Conservation (phyloP, 2,329 filamentous ascomycete species). For the Penicillium sp. region DNA sequence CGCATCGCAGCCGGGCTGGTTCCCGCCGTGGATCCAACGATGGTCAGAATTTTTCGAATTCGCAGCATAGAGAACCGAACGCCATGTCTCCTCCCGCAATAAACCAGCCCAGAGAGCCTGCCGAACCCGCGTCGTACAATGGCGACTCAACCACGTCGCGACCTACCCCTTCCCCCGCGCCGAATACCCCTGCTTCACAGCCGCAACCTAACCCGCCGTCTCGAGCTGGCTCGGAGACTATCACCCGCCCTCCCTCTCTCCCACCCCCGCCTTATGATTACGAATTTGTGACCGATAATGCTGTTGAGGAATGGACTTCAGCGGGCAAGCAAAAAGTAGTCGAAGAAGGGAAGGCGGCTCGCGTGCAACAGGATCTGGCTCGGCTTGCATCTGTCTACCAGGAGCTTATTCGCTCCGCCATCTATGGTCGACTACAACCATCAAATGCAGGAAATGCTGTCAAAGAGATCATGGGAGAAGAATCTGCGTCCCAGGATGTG, state of each 20-base stretch:
- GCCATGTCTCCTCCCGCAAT: constrained; percentile 28
- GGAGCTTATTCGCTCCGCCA: constrained; percentile 68
- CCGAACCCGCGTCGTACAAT: constrained; percentile 27
- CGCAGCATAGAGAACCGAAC: constrained; percentile 18
- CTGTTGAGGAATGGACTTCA: constrained; percentile 58
- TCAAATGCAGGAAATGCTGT: constrained; percentile 62
- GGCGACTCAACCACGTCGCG: constrained; percentile 15
- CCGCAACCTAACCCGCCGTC: constrained; percentile 15
- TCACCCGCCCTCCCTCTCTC: constrained; percentile 14
- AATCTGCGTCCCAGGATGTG: constrained; percentile 43
- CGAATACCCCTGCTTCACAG: constrained; percentile 15
- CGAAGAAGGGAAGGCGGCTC: constrained; percentile 55
- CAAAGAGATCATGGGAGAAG: constrained; percentile 61
- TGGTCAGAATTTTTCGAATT: constrained; percentile 27
- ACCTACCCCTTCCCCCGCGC: constrained; percentile 18
- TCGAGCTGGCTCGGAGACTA: constrained; percentile 16
- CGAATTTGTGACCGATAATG: constrained; percentile 63
- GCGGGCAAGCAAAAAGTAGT: constrained; percentile 60
- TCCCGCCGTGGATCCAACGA: constrained; percentile 32
- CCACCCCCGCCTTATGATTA: constrained; percentile 55
- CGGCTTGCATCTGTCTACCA: constrained; percentile 68
- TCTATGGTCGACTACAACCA: constrained; percentile 60
- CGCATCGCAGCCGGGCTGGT: constrained; percentile 30
- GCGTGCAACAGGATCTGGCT: constrained; percentile 58
- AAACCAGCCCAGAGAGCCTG: constrained; percentile 22